Percentiles rank a stretch among this genome's conserved stretches.
phyloP scores from a whole-genome alignment of 805 yeast species.

The Lachancea sp. region DNA sequence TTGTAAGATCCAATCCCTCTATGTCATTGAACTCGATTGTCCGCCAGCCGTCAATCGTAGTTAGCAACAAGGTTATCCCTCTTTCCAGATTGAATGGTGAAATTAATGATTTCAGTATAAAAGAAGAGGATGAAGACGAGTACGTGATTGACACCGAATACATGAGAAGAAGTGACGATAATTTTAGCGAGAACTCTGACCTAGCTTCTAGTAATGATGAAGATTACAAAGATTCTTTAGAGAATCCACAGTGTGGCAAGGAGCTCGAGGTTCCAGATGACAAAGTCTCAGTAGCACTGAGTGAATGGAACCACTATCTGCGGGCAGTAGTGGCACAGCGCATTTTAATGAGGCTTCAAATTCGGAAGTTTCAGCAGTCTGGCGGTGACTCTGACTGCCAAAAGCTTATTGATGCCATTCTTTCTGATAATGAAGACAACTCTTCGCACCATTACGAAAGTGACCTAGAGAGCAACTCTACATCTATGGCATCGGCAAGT shows the following conservation, averaged over 20 bases:
- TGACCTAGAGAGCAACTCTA: conserved; percentile 1
- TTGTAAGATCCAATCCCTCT: conserved; percentile 27
- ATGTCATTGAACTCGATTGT: conserved; percentile 23
- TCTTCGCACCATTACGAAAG: conserved; percentile 7
- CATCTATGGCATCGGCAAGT: conserved; percentile 5
- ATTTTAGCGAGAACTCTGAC: conserved; percentile 1
- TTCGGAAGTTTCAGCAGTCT: conserved; percentile 20
- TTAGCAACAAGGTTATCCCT: conserved; percentile 32
- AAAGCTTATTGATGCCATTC: conserved; percentile 12
- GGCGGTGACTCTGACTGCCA: conserved; percentile 7
- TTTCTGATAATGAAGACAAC: conserved; percentile 11
- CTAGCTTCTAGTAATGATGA: conserved; percentile 2
- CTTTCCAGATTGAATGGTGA: conserved; percentile 20
- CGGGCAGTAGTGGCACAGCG: conserved; percentile 24
- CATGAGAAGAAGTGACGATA: conserved; percentile 10
- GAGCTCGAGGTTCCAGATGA: background rate
- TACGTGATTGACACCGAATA: conserved; percentile 17
- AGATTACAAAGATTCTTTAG: conserved; percentile 5
- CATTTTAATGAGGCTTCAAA: conserved; percentile 25
- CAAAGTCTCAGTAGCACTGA: conserved; percentile 3
- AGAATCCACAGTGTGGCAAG: conserved; percentile 12
- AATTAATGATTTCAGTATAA: conserved; percentile 22
- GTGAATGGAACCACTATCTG: conserved; percentile 21
- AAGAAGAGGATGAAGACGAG: conserved; percentile 26
- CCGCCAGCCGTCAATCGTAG: conserved; percentile 33